Evolutionary conservation across 306 rosid genomes (phyloP).

Genomic region (Cicer pinnatifidum): DNA sequence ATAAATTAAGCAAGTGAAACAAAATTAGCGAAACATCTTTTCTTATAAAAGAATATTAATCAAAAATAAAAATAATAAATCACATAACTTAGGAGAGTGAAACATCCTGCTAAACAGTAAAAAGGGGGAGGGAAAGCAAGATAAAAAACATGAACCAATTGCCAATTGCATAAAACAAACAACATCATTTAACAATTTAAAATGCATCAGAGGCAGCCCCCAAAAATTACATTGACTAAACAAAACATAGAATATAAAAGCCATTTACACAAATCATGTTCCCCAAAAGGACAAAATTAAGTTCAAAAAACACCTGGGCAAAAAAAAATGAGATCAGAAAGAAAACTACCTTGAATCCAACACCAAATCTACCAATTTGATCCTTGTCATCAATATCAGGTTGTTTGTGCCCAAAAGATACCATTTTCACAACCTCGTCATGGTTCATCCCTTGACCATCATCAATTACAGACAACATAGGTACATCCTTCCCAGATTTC

Average conservation of each 20-base stretch:
- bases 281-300: constrained; percentile 9
- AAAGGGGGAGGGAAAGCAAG: neutral
- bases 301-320: neutral
- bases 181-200: constrained; percentile 11
- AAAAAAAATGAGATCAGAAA: neutral
- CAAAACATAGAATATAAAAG: constrained; percentile 10
- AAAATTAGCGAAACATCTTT: neutral
- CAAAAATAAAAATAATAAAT: neutral
- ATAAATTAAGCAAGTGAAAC: constrained; percentile 26
- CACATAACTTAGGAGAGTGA: neutral
- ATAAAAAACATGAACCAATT: constrained; percentile 10
- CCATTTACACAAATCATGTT: constrained; percentile 6
- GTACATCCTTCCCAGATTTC: constrained; percentile 49
- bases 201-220: constrained; percentile 3
- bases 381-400: constrained; percentile 45
- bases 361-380: constrained; percentile 66
- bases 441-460: constrained; percentile 67
- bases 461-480: constrained; percentile 58
- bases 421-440: constrained; percentile 57
- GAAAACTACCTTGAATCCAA: constrained; percentile 62
- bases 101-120: neutral
- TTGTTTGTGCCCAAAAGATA: constrained; percentile 57
- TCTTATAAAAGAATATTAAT: neutral
- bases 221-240: neutral
- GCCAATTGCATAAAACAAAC: neutral